phyloP scores from a whole-genome alignment of 2,329 filamentous ascomycete species.

The Curvularia sp. region DNA sequence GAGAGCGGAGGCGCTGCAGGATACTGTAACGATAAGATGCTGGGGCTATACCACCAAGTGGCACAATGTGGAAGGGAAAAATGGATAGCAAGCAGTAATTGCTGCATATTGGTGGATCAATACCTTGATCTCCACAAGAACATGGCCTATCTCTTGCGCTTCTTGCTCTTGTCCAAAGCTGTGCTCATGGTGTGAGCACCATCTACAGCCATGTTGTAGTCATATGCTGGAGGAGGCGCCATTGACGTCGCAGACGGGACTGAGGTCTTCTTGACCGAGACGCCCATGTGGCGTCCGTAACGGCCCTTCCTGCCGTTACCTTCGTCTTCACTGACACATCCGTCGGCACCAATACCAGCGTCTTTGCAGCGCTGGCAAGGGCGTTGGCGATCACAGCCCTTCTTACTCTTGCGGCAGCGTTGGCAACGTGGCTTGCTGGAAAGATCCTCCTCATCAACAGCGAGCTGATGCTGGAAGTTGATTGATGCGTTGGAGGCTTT shows the following conservation, averaged over 20 bases:
- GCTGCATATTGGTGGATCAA: background rate
- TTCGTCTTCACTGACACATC: conserved; percentile 97
- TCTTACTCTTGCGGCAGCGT: conserved; percentile 98
- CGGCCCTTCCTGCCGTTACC: conserved; percentile 96
- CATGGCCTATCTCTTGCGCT: conserved; percentile 66
- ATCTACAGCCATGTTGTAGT: conserved; percentile 38
- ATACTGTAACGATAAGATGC: conserved; percentile 14
- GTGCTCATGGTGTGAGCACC: conserved; percentile 26
- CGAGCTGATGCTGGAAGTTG: conserved; percentile 67
- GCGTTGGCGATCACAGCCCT: conserved; percentile 95
- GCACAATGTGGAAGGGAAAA: conserved; percentile 13
- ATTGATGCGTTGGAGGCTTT: conserved; percentile 77
- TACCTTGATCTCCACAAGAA: background rate
- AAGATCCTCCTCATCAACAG: conserved; percentile 82
- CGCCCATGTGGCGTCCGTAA: conserved; percentile 76
- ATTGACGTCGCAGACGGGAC: conserved; percentile 38
- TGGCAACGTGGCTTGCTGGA: conserved; percentile 97
- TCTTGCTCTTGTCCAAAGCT: conserved; percentile 67
- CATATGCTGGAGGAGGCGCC: conserved; percentile 45
- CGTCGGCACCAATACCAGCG: conserved; percentile 89
- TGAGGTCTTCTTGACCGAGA: conserved; percentile 65
- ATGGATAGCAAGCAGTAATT: conserved; percentile 1
- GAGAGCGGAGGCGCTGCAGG: conserved; percentile 6
- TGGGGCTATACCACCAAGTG: conserved; percentile 14
- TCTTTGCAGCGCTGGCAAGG: conserved; percentile 96